phyloP scores from a whole-genome alignment of 345 rosid species.

The Alliaria petiolata region DNA sequence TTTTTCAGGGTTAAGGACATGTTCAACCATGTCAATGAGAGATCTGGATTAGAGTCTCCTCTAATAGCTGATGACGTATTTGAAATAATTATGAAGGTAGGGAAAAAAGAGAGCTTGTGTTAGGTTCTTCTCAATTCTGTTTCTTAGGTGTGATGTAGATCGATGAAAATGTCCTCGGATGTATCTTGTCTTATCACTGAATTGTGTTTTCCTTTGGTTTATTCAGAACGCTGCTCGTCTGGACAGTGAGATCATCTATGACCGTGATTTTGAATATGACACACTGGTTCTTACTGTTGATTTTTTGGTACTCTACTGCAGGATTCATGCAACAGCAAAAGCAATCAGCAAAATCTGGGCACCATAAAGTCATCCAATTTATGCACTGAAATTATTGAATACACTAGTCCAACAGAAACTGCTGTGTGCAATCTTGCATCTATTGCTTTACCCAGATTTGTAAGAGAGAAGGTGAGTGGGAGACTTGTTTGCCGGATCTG shows the following conservation, averaged over 20 bases:
- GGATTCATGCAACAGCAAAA: conserved; percentile 50
- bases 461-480: conserved; percentile 33
- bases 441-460: conserved; percentile 44
- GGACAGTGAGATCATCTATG: conserved; percentile 92
- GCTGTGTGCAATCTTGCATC: conserved; percentile 54
- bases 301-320: neutral
- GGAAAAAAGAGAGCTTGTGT: neutral
- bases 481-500: neutral
- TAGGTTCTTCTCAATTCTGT: too few species aligned
- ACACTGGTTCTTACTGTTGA: neutral
- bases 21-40: conserved; percentile 63
- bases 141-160: neutral
- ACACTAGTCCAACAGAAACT: conserved; percentile 47
- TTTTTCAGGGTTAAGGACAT: conserved; percentile 67
- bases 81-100: conserved; percentile 83
- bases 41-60: conserved; percentile 73
- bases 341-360: conserved; percentile 52
- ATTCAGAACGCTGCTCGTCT: conserved; percentile 66
- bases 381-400: conserved; percentile 42
- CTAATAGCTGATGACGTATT: conserved; percentile 84
- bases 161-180: neutral
- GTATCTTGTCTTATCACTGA: neutral
- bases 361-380: conserved; percentile 47
- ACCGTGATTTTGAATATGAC: conserved; percentile 88
- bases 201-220: neutral